These are phyloP conservation scores for Pyricularia grisea DNA, from an alignment of 2,329 filamentous ascomycete genomes.

Conservation along the genomic window DNA sequence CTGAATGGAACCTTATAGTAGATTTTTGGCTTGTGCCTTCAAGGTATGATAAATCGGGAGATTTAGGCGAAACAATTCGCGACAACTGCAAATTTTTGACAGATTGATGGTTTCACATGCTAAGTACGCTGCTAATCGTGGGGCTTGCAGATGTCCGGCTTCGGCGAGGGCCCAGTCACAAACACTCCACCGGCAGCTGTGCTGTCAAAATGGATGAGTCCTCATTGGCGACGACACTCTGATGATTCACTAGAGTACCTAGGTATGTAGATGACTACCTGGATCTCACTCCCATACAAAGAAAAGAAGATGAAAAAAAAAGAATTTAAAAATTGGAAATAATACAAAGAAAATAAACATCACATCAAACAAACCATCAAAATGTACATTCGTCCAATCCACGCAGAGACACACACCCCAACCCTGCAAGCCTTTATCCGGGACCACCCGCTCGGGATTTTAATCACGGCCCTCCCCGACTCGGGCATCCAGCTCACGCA, in stretches of 20 bases:
- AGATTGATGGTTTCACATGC: no score
- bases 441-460: slow-evolving; percentile 49
- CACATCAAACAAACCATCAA: neutral
- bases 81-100: neutral
- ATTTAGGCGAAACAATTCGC: neutral
- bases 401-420: slow-evolving; percentile 40
- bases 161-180: neutral
- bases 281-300: no score
- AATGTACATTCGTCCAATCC: slow-evolving; percentile 49
- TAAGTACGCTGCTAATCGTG: neutral
- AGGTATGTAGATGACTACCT: neutral
- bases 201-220: neutral
- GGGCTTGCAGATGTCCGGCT: neutral
- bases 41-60: neutral
- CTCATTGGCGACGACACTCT: neutral
- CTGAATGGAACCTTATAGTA: neutral
- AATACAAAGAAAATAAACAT: neutral
- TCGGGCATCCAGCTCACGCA: slow-evolving; percentile 45
- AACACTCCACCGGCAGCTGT: neutral
- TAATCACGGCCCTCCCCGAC: slow-evolving; percentile 52
- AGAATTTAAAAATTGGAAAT: no score
- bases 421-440: slow-evolving; percentile 46
- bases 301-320: neutral
- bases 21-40: neutral
- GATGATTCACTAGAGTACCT: neutral